phyloP scores from a whole-genome alignment of 345 rosid species.

The Cardiospermum halicacabum region DNA sequence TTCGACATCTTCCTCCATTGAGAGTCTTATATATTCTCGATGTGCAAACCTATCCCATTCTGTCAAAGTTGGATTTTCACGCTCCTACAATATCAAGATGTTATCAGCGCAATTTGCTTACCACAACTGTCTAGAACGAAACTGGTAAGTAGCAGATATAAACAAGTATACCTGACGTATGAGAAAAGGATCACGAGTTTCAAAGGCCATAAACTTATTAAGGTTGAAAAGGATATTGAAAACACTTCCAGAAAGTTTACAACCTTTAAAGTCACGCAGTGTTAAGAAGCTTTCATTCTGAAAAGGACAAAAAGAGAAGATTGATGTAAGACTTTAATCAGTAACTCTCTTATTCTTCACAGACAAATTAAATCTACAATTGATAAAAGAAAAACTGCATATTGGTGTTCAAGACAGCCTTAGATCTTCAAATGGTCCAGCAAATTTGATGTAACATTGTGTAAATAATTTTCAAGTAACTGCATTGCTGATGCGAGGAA shows the following conservation, averaged over 20 bases:
- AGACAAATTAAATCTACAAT: constrained; percentile 2
- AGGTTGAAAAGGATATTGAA: constrained; percentile 95
- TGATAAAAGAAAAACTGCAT: constrained; percentile 4
- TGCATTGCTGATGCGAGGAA: no score
- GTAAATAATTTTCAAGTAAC: no score
- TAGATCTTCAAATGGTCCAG: not conserved
- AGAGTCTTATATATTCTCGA: constrained; percentile 93
- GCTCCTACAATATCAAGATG: constrained; percentile 50
- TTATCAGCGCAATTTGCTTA: constrained; percentile 12
- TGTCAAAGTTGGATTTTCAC: constrained; percentile 92
- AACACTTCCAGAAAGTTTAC: constrained; percentile 83
- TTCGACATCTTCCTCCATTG: constrained; percentile 99
- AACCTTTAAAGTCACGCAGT: constrained; percentile 66
- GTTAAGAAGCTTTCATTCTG: constrained; percentile 75
- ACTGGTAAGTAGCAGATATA: not conserved
- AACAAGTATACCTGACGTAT: constrained; percentile 75
- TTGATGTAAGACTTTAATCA: constrained; percentile 10
- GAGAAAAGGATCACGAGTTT: constrained; percentile 95
- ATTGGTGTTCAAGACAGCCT: not conserved
- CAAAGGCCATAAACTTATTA: constrained; percentile 95
- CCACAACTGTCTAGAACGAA: constrained; percentile 10
- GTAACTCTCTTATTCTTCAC: not conserved
- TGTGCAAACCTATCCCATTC: constrained; percentile 99
- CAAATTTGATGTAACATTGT: not conserved
- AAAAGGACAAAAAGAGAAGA: constrained; percentile 18